phyloP scores from a whole-genome alignment of 2,329 filamentous ascomycete species.

The Cordyceps tenuipes region DNA sequence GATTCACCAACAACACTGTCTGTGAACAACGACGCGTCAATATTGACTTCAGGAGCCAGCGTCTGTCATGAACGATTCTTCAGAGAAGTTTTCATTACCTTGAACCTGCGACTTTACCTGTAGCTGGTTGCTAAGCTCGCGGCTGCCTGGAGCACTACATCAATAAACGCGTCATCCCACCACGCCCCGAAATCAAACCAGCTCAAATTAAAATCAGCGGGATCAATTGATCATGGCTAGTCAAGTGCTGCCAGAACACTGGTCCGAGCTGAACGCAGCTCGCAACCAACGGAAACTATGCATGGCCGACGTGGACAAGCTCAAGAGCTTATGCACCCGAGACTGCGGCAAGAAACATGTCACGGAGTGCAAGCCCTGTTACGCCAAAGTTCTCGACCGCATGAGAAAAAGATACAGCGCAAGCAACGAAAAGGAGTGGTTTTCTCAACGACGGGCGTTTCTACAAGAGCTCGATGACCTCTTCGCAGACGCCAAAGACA shows the following conservation, averaged over 20 bases:
- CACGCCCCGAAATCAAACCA: not conserved
- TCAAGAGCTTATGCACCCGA: constrained; percentile 34
- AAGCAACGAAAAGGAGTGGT: constrained; percentile 40
- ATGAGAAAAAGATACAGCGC: constrained; percentile 31
- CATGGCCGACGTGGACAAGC: constrained; percentile 31
- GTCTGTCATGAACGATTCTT: not conserved
- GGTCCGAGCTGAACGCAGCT: constrained; percentile 29
- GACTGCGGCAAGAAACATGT: constrained; percentile 36
- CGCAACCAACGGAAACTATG: constrained; percentile 27
- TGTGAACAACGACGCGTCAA: not conserved
- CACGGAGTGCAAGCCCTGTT: constrained; percentile 40
- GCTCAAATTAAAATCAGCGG: not conserved
- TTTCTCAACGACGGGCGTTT: constrained; percentile 39
- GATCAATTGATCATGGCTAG: constrained; percentile 5
- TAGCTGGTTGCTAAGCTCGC: not conserved
- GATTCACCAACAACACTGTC: not conserved
- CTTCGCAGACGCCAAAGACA: constrained; percentile 38
- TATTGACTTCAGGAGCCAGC: not conserved
- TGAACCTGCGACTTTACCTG: not conserved
- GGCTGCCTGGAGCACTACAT: not conserved
- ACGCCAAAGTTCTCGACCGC: constrained; percentile 36
- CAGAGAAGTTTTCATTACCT: not conserved
- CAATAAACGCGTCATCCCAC: not conserved
- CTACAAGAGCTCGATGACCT: constrained; percentile 40
- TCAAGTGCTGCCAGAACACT: constrained; percentile 29